A percentile compares a stretch with the other conserved stretches of the same genome.
Conservation (phyloP, 306 rosid species). For the Sphenostylis stenocarpa region DNA sequence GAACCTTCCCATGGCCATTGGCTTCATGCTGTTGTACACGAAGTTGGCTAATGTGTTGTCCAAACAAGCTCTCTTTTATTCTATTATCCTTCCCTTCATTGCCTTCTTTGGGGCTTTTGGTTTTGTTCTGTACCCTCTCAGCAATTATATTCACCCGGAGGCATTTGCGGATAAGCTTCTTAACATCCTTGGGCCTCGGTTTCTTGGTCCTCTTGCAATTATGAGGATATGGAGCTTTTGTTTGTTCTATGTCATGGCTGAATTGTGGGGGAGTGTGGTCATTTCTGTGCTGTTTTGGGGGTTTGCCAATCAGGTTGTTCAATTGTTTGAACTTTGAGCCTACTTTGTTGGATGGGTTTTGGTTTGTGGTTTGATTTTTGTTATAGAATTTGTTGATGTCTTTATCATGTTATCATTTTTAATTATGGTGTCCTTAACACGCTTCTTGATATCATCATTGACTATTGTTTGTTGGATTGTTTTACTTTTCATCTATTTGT, state of each 20-base stretch:
- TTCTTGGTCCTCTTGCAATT: constrained; percentile 94
- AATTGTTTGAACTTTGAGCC: background rate
- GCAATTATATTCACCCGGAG: constrained; percentile 77
- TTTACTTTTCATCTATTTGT: background rate
- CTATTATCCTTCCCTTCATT: constrained; percentile 82
- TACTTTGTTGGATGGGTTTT: background rate
- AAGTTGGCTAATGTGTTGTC: constrained; percentile 79
- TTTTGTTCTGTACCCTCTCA: constrained; percentile 87
- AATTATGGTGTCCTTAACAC: constrained; percentile 12
- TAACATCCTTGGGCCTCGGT: constrained; percentile 79
- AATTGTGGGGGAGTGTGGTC: constrained; percentile 99
- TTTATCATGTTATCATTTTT: background rate
- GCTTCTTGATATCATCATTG: constrained; percentile 21
- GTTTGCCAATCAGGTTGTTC: constrained; percentile 90
- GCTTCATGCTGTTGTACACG: constrained; percentile 88
- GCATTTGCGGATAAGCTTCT: constrained; percentile 92
- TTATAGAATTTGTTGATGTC: background rate
- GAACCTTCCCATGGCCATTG: constrained; percentile 97
- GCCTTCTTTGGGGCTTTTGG: constrained; percentile 97
- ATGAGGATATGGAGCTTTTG: constrained; percentile 99
- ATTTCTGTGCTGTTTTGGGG: constrained; percentile 98
- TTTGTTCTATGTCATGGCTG: constrained; percentile 99
- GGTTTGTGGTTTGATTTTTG: background rate
- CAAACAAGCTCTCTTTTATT: constrained; percentile 84
- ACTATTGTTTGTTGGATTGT: constrained; percentile 2